Conservation (phyloP, 148 eudicot genomes). For the Limonium bicolor region DNA sequence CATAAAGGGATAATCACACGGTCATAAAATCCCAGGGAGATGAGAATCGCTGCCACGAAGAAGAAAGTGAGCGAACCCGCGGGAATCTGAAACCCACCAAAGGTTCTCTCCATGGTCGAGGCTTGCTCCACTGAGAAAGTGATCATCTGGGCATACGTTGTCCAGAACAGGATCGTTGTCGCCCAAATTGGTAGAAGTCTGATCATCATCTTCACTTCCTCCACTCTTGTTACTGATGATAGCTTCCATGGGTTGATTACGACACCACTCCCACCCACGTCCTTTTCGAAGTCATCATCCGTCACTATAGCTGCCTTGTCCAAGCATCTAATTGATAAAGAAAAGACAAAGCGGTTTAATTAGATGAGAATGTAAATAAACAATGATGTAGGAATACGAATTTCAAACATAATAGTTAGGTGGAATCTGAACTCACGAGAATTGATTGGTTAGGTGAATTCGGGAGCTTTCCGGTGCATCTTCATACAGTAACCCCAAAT, state of each 20-base stretch:
- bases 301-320: slow-evolving; percentile 87
- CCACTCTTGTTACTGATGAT: slow-evolving; percentile 56
- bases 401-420: too few species aligned
- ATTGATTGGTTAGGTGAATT: slow-evolving; percentile 54
- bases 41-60: slow-evolving; percentile 58
- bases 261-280: background rate
- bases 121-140: slow-evolving; percentile 82
- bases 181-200: slow-evolving; percentile 72
- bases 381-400: too few species aligned
- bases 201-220: slow-evolving; percentile 79
- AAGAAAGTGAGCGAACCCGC: slow-evolving; percentile 69
- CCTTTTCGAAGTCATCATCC: slow-evolving; percentile 34
- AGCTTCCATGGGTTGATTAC: slow-evolving; percentile 62
- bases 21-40: slow-evolving; percentile 52
- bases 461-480: slow-evolving; percentile 36
- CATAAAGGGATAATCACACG: slow-evolving; percentile 44
- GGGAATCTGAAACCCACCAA: slow-evolving; percentile 57
- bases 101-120: slow-evolving; percentile 46
- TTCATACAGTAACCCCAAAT: slow-evolving; percentile 43
- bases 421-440: slow-evolving; percentile 60
- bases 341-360: too few species aligned
- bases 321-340: slow-evolving; percentile 28
- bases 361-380: too few species aligned
- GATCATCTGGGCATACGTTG: slow-evolving; percentile 75
- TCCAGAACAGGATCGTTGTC: slow-evolving; percentile 78